phyloP scores from a whole-genome alignment of 164 flowering plant genomes.

The Liriodendron chinense region DNA sequence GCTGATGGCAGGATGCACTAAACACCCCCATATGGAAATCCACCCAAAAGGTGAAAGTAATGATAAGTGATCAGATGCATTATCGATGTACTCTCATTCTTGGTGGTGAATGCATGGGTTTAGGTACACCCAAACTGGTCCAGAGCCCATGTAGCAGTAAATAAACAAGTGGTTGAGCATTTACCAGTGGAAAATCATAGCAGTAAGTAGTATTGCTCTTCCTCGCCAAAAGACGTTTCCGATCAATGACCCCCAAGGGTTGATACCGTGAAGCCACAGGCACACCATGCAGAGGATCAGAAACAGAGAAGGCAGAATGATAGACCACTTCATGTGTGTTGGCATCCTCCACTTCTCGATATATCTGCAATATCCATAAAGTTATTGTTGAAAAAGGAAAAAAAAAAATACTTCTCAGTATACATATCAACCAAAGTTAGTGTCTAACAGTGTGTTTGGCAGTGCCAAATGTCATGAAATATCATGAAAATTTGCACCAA shows the following conservation, averaged over 20 bases:
- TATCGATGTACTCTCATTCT: background rate
- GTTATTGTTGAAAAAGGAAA: background rate
- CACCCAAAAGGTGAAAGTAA: too few relatives aligned
- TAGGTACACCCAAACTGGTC: too few relatives aligned
- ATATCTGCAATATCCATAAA: slow-evolving; percentile 44
- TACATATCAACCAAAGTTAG: background rate
- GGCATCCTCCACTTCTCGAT: slow-evolving; percentile 80
- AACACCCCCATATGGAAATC: too few relatives aligned
- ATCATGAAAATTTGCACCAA: too few relatives aligned
- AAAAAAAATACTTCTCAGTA: background rate
- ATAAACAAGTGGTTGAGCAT: background rate
- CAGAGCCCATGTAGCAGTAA: too few relatives aligned
- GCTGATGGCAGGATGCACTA: too few relatives aligned
- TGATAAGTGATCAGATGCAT: background rate
- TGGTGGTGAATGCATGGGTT: too few relatives aligned
- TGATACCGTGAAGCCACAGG: slow-evolving; percentile 73
- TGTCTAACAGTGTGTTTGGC: too few relatives aligned
- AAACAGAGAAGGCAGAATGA: slow-evolving; percentile 43
- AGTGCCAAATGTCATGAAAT: too few relatives aligned
- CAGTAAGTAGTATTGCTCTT: slow-evolving; percentile 93
- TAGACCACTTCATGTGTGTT: slow-evolving; percentile 55
- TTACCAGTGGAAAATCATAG: slow-evolving; percentile 97
- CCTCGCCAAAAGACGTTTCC: slow-evolving; percentile 84
- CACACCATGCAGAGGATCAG: slow-evolving; percentile 69
- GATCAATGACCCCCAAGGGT: slow-evolving; percentile 73